Percentiles rank a stretch among this genome's conserved stretches.
phyloP scores from a whole-genome alignment of 441 rosid genomes.

The Eutrema salsugineum region DNA sequence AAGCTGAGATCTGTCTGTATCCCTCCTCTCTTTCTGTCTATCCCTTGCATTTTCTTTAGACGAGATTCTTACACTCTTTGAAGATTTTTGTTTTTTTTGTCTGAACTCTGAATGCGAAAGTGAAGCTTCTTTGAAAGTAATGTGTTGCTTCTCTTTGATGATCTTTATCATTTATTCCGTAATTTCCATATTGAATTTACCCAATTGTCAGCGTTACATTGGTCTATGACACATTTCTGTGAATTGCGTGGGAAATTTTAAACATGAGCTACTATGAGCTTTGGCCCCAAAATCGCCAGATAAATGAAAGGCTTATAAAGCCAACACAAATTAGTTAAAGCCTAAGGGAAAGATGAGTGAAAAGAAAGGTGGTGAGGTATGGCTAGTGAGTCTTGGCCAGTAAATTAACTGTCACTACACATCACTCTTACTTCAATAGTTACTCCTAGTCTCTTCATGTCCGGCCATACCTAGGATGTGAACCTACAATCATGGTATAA shows the following conservation, averaged over 20 bases:
- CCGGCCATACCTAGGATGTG: too few species aligned
- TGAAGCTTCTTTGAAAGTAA: constrained; percentile 18
- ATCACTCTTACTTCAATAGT: too few species aligned
- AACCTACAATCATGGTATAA: too few species aligned
- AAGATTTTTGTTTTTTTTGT: constrained; percentile 21
- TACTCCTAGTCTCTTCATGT: too few species aligned
- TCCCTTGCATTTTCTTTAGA: constrained; percentile 3
- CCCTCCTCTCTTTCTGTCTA: background rate
- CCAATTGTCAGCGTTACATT: too few species aligned
- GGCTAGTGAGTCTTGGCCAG: too few species aligned
- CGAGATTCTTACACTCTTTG: constrained; percentile 30
- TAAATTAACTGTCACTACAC: too few species aligned
- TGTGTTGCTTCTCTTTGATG: background rate
- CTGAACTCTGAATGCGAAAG: constrained; percentile 12
- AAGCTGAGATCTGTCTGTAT: constrained; percentile 9
- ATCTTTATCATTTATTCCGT: background rate
- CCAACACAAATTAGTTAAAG: too few species aligned
- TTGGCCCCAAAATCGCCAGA: background rate
- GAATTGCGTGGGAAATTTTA: background rate
- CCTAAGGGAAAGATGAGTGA: too few species aligned
- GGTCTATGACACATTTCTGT: background rate
- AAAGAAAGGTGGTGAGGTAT: too few species aligned
- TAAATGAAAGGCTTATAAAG: background rate
- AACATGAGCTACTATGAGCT: background rate
- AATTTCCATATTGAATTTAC: background rate